Evolutionary conservation across 176 grass and related monocot species (phyloP).

Genomic region (Secale cereale): DNA sequence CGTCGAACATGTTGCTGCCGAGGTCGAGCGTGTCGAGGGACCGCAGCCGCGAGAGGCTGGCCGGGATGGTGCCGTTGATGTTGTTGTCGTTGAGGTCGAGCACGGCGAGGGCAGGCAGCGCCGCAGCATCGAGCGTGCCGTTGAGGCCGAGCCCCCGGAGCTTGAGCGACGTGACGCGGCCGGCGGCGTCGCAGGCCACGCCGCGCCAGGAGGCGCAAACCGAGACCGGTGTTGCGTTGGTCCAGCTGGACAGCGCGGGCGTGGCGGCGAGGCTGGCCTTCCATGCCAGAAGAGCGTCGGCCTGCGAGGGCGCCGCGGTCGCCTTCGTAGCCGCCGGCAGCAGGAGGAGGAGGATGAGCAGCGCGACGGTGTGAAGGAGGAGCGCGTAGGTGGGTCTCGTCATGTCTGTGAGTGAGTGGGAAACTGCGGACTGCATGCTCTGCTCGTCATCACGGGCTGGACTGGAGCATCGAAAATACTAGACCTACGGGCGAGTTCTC

Average conservation of each 20-base stretch:
- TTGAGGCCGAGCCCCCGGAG: conserved; percentile 21
- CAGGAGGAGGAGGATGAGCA: background rate
- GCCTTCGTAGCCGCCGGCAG: background rate
- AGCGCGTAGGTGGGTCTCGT: no score
- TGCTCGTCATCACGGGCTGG: no score
- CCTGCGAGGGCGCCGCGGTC: background rate
- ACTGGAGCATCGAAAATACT: no score
- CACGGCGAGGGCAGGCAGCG: conserved; percentile 17
- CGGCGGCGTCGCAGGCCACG: conserved; percentile 30
- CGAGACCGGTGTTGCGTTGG: background rate
- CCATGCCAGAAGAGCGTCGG: conserved; percentile 50
- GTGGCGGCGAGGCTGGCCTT: conserved; percentile 35
- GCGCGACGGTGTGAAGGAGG: background rate
- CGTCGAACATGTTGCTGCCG: conserved; percentile 37
- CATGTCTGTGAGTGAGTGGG: no score
- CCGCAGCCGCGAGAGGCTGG: conserved; percentile 27
- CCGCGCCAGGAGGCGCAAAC: conserved; percentile 47
- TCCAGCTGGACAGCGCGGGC: conserved; percentile 44
- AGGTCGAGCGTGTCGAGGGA: conserved; percentile 43
- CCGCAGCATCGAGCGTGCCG: conserved; percentile 31
- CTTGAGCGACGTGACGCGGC: conserved; percentile 13
- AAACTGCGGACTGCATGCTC: no score
- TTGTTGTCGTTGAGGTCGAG: conserved; percentile 62
- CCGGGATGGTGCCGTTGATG: conserved; percentile 35
- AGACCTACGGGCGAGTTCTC: no score